Evolutionary conservation across 78 protist genomes (phyloP).

Genomic region (slime mould (Dictyostelium discoideum)): dicty_2.7 NC_007090.3:359501-360000

Average conservation of each 20-base stretch:
- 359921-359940: slow-evolving; percentile 28
- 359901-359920: not conserved
- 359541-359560: slow-evolving; percentile 90
- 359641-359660: not conserved
- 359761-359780: slow-evolving; percentile 58
- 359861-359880: slow-evolving; percentile 78
- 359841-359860: slow-evolving; percentile 71
- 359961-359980: slow-evolving; percentile 91
- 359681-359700: slow-evolving; percentile 42
- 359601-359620: not conserved
- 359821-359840: slow-evolving; percentile 74
- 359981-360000: slow-evolving; percentile 92
- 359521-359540: slow-evolving; percentile 88
- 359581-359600: slow-evolving; percentile 70
- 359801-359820: slow-evolving; percentile 80
- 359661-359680: not conserved
- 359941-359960: slow-evolving; percentile 88
- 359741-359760: slow-evolving; percentile 97
- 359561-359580: slow-evolving; percentile 86
- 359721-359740: slow-evolving; percentile 97
- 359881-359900: slow-evolving; percentile 67
- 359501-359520: slow-evolving; percentile 33
- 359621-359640: not conserved
- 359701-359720: slow-evolving; percentile 91
- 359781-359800: slow-evolving; percentile 35